Conservation (phyloP, 2,329 filamentous ascomycete genomes). For the Zalaria obscura region DNA sequence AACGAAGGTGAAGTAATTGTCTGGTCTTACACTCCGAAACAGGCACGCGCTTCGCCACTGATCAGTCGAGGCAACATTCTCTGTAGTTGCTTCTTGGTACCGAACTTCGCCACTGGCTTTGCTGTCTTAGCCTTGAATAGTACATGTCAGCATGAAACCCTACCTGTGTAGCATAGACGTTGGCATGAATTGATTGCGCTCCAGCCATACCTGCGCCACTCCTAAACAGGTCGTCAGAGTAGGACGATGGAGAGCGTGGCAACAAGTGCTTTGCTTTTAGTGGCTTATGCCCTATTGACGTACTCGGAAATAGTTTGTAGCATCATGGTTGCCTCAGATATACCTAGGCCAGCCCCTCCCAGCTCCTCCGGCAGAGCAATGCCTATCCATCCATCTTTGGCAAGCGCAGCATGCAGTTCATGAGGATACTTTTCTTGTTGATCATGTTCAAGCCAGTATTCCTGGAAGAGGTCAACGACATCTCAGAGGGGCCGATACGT, state of each 20-base stretch:
- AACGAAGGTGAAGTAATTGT: constrained; percentile 8
- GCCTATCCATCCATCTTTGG: constrained; percentile 66
- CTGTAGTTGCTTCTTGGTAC: constrained; percentile 47
- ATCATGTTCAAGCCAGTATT: constrained; percentile 66
- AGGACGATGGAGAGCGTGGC: constrained; percentile 11
- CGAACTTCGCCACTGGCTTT: constrained; percentile 53
- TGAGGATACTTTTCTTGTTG: constrained; percentile 55
- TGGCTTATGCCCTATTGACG: constrained; percentile 2
- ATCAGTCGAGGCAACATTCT: constrained; percentile 57
- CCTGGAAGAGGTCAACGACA: constrained; percentile 10
- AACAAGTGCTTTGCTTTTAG: constrained; percentile 1
- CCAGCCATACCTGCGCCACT: constrained; percentile 65
- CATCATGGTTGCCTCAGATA: constrained; percentile 77
- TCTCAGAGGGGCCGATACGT: background rate
- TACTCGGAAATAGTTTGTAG: constrained; percentile 62
- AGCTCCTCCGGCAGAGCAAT: constrained; percentile 63
- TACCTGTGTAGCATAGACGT: constrained; percentile 58
- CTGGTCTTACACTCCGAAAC: constrained; percentile 50
- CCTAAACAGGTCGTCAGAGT: constrained; percentile 5
- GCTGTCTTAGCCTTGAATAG: too few relatives aligned
- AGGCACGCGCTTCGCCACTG: constrained; percentile 54
- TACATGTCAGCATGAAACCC: too few relatives aligned
- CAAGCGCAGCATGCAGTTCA: constrained; percentile 62
- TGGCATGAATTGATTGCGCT: constrained; percentile 44
- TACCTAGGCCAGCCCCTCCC: constrained; percentile 55